Conservation (phyloP, 139 green algal species). For the Chlamydomonas urium region DNA sequence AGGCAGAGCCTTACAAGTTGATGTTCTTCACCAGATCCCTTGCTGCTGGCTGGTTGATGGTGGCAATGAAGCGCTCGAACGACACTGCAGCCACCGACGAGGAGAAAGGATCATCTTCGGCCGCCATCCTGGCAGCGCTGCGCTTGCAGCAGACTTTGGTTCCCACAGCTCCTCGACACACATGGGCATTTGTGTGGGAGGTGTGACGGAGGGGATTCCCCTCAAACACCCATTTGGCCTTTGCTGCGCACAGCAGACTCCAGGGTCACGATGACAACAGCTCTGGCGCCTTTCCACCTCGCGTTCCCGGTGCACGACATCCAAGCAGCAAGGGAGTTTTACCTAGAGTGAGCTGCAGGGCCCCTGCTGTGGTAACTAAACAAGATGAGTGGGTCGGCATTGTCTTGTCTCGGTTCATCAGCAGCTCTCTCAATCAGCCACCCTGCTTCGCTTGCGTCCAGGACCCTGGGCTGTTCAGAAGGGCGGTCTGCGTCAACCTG, state of each 20-base stretch:
- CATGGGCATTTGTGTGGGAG: too few species aligned
- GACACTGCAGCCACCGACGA: background rate
- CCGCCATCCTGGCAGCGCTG: too few species aligned
- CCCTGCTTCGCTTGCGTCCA: background rate
- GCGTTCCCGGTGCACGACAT: slow-evolving; percentile 11
- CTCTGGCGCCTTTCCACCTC: slow-evolving; percentile 12
- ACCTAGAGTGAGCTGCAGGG: slow-evolving; percentile 5
- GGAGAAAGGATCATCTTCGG: slow-evolving; percentile 7
- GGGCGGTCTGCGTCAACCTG: slow-evolving; percentile 6
- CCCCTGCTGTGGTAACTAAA: background rate
- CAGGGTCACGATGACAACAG: too few species aligned
- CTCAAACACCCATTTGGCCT: too few species aligned
- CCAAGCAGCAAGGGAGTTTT: slow-evolving; percentile 11
- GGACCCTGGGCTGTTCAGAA: slow-evolving; percentile 12
- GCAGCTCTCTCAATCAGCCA: too few species aligned
- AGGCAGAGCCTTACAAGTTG: slow-evolving; percentile 69
- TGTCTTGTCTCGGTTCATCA: too few species aligned
- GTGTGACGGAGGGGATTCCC: too few species aligned
- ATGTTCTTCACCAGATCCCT: slow-evolving; percentile 85
- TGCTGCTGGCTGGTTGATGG: slow-evolving; percentile 48
- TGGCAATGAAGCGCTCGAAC: slow-evolving; percentile 47
- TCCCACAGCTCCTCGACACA: too few species aligned
- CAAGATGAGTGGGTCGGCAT: too few species aligned
- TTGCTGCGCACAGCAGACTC: too few species aligned
- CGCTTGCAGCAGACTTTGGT: too few species aligned